Conservation (phyloP, 352 stramenopile species). For the Globisporangium camurandrum region DNA sequence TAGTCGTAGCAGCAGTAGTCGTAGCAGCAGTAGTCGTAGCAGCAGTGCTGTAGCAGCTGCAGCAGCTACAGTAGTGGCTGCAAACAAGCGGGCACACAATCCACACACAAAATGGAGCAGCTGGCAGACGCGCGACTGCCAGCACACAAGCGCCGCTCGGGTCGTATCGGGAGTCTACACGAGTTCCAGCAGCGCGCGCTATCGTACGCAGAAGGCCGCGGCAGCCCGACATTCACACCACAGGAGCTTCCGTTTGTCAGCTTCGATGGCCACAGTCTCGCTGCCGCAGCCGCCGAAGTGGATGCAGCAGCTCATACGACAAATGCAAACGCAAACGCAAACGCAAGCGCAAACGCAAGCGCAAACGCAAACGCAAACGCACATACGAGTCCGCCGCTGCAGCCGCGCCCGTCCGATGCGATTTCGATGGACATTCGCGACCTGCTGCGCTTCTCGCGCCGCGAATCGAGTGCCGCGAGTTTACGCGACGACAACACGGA, state of each 20-base stretch:
- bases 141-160: slow-evolving; percentile 54
- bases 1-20: no score
- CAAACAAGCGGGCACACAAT: no score
- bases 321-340: background rate
- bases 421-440: slow-evolving; percentile 11
- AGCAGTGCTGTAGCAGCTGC: no score
- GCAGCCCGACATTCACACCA: slow-evolving; percentile 6
- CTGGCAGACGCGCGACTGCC: slow-evolving; percentile 40
- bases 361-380: background rate
- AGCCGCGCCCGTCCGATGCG: no score
- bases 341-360: background rate
- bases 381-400: no score
- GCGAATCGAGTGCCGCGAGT: slow-evolving; percentile 9
- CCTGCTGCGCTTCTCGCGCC: slow-evolving; percentile 12
- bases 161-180: slow-evolving; percentile 67
- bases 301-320: background rate
- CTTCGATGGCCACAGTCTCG: slow-evolving; percentile 17
- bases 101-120: background rate
- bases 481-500: slow-evolving; percentile 11
- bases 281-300: background rate
- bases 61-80: no score
- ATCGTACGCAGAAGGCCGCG: slow-evolving; percentile 31
- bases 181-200: slow-evolving; percentile 80
- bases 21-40: no score
- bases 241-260: background rate